Percentiles rank a stretch among this genome's conserved stretches.
Evolutionary conservation across 352 stramenopile species (phyloP).

Genomic region (Pythium utonaiense): DNA sequence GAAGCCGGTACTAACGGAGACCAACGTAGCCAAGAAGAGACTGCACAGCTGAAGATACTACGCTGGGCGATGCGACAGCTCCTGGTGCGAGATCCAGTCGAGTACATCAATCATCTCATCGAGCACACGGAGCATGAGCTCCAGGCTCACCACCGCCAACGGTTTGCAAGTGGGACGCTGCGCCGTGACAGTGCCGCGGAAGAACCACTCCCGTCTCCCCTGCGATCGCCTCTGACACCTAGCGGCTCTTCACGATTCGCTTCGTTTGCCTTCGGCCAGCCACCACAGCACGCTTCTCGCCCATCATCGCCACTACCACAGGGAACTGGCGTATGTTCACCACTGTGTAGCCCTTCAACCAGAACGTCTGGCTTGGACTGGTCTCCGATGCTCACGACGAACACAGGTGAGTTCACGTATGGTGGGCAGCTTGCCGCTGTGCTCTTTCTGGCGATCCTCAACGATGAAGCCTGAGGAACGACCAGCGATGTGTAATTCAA

Average conservation of each 20-base stretch:
- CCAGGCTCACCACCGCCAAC: constrained; percentile 34
- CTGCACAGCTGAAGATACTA: constrained; percentile 34
- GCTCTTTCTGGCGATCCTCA: constrained; percentile 32
- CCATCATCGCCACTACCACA: not conserved
- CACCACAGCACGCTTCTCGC: constrained; percentile 26
- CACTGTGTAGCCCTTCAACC: not conserved
- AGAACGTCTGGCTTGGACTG: not conserved
- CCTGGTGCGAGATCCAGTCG: constrained; percentile 36
- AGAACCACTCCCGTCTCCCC: constrained; percentile 21
- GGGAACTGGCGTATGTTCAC: not conserved
- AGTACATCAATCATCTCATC: constrained; percentile 43
- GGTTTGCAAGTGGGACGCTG: constrained; percentile 23
- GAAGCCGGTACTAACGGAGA: not conserved
- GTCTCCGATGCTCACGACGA: constrained; percentile 15
- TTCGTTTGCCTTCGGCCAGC: constrained; percentile 44
- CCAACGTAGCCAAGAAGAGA: constrained; percentile 10
- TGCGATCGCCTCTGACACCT: constrained; percentile 20
- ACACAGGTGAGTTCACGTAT: constrained; percentile 38
- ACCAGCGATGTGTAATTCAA: not conserved
- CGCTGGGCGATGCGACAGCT: constrained; percentile 39
- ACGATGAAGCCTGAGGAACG: not conserved
- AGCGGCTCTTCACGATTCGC: constrained; percentile 31
- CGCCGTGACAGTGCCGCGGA: constrained; percentile 25
- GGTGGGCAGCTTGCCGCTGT: constrained; percentile 39
- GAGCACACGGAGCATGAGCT: constrained; percentile 37